A percentile compares a stretch with the other conserved stretches of the same genome.
phyloP scores from a whole-genome alignment of 345 rosid genomes.

The Corchorus olitorius region DNA sequence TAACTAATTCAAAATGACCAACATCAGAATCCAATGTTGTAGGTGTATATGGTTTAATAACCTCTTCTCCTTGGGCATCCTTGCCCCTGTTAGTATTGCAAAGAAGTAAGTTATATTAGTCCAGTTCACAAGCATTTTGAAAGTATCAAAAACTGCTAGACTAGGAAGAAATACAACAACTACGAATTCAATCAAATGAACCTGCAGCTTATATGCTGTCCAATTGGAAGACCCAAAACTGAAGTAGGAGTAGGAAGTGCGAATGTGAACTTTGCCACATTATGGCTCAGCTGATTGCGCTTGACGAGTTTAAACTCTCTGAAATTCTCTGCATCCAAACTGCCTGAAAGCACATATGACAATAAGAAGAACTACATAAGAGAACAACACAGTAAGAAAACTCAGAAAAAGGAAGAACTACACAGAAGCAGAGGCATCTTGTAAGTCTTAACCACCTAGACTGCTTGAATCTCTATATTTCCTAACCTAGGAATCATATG shows the following conservation, averaged over 20 bases:
- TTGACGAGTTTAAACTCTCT: slow-evolving; percentile 92
- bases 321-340: slow-evolving; percentile 87
- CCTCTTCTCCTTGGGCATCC: slow-evolving; percentile 86
- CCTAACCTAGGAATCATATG: background rate
- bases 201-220: slow-evolving; percentile 98
- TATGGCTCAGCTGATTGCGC: slow-evolving; percentile 80
- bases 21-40: slow-evolving; percentile 91
- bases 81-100: slow-evolving; percentile 56
- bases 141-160: background rate
- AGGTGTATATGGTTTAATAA: slow-evolving; percentile 92
- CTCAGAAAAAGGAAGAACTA: background rate
- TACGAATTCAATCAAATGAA: slow-evolving; percentile 26
- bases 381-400: background rate
- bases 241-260: slow-evolving; percentile 77
- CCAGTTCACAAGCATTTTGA: background rate
- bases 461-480: background rate
- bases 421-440: background rate
- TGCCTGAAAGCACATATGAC: slow-evolving; percentile 40
- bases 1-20: slow-evolving; percentile 83
- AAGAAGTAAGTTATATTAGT: background rate
- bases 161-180: background rate
- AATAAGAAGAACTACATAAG: slow-evolving; percentile 1
- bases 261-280: slow-evolving; percentile 90
- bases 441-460: background rate
- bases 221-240: slow-evolving; percentile 94